These are phyloP conservation scores for Zymoseptoria pseudotritici DNA, from an alignment of 2,329 filamentous ascomycete species.

Conservation along the genomic window DNA sequence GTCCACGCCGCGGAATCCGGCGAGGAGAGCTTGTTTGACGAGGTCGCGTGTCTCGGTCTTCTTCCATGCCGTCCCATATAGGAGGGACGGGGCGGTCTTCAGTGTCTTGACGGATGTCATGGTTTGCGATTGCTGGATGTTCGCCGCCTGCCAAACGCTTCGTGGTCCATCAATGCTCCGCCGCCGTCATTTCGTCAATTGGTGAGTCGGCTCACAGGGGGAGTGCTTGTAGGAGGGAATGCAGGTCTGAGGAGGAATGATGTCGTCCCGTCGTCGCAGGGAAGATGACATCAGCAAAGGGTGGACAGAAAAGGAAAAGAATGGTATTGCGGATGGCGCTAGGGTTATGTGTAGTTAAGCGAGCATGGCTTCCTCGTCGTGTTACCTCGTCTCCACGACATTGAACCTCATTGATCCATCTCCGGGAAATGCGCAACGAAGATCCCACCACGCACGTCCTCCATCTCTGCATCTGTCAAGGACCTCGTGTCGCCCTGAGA, in stretches of 20 bases:
- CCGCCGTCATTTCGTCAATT: background rate
- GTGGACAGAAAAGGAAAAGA: background rate
- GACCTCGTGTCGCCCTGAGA: background rate
- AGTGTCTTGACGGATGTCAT: slow-evolving; percentile 10
- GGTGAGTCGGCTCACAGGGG: background rate
- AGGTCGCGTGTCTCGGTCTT: slow-evolving; percentile 58
- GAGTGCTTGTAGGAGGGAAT: background rate
- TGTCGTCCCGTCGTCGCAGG: background rate
- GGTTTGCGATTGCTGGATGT: background rate
- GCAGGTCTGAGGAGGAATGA: background rate
- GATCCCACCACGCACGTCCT: background rate
- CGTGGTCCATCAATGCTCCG: background rate
- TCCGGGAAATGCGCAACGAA: background rate
- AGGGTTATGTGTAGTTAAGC: background rate
- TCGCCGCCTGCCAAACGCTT: background rate
- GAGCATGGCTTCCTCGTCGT: background rate
- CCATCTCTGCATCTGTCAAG: background rate
- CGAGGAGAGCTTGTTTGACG: slow-evolving; percentile 59
- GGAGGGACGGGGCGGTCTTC: slow-evolving; percentile 36
- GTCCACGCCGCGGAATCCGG: slow-evolving; percentile 67
- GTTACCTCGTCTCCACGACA: background rate
- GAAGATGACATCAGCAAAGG: background rate
- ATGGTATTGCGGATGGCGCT: background rate
- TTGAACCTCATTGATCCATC: background rate
- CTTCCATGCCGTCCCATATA: slow-evolving; percentile 88